Base-by-base conservation (phyloP, 2,329 filamentous ascomycete genomes). In the Chaetomium sp. region DNA sequence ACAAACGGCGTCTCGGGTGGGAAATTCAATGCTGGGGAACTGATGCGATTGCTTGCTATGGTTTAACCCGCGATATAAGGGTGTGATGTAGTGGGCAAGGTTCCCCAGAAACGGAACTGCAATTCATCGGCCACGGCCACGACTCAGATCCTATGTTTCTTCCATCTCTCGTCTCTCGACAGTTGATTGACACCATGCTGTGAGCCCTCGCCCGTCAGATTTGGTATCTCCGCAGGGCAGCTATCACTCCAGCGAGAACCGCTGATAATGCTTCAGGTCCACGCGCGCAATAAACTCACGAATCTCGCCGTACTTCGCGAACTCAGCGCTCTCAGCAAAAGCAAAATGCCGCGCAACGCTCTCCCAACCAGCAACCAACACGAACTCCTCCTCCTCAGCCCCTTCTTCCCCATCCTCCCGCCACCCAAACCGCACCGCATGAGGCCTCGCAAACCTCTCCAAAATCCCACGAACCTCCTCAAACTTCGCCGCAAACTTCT, bases 1-100 rank as follows among this genome's bases (percentile, higher is more conserved):
- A 62, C 65, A 76, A 71, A 72, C 72, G 78, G 78, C 78, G 77
- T 80, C 76, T 76, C 72, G 74, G 61, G 54, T 57, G 74, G 72
- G 74, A 58, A 51, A 55, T 49, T 42, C 11, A 42, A 37, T 49
- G 49, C 14, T 45, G 56, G 76, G 73, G 74, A 75, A 77, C 76
- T 77, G 68, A 67, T 64, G 63, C 65, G 48, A 27, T 49, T 53
- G 44, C 53, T 51, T 50, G 47, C 52, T 56, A 54, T 46, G 14
- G 41, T 50, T 51, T 67, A 67, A 66, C 64, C 62, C 38, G 19
- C 19, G 19, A 27, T 27, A 27, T 10, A 27, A 14, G 10, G 59
- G 61, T 64, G 59, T 65, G 65, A 48, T 66, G 64, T 64, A 64
- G 62, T 66, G 60, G 65, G 65, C 62, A 64, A 65, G 46, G 54